These are phyloP conservation scores for Alternaria sp. DNA, from an alignment of 2,329 filamentous ascomycete species.

Conservation along the genomic window DNA sequence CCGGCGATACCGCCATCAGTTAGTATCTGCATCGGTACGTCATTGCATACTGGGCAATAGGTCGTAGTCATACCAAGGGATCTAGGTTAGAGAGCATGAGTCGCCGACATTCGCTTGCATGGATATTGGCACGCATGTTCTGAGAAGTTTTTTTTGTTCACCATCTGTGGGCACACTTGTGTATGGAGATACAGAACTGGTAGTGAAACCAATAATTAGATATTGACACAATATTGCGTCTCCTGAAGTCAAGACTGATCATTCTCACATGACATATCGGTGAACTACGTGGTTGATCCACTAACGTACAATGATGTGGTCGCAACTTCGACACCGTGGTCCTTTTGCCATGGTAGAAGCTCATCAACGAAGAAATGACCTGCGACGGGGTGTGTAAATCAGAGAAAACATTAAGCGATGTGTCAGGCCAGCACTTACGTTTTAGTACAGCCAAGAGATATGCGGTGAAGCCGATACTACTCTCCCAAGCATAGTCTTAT, in stretches of 20 bases:
- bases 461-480: neutral
- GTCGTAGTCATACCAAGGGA: neutral
- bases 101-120: neutral
- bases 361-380: neutral
- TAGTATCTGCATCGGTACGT: neutral
- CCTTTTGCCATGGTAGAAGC: neutral
- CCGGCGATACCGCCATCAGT: neutral
- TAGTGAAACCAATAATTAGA: neutral
- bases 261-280: neutral
- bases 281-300: neutral
- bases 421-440: conserved; percentile 11
- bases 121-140: neutral
- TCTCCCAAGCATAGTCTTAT: neutral
- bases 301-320: conserved; percentile 3
- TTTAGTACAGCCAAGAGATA: neutral
- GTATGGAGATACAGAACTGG: neutral
- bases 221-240: neutral
- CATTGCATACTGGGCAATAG: neutral
- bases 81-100: neutral
- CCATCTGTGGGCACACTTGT: neutral
- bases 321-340: neutral
- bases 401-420: neutral
- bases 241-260: neutral
- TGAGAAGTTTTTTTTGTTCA: neutral
- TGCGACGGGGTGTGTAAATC: conserved; percentile 20